Conservation (phyloP, 768 basidiomycete species). For the Podaxis sp. region DNA sequence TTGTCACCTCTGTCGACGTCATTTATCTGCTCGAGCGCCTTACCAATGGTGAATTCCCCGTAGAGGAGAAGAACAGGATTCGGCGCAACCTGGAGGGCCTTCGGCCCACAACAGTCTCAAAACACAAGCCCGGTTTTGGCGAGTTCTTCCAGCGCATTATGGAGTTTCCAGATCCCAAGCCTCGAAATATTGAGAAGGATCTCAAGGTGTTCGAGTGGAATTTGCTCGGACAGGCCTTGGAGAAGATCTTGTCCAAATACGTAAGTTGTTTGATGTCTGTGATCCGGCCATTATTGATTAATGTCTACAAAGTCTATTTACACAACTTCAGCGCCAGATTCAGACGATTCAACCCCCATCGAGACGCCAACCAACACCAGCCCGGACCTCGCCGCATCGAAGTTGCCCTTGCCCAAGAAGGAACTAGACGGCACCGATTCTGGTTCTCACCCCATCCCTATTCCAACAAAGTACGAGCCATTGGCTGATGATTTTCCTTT, state of each 20-base stretch:
- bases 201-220: constrained; percentile 86
- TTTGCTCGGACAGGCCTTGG: constrained; percentile 65
- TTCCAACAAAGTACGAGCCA: constrained; percentile 28
- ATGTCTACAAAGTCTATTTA: constrained; percentile 42
- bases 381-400: constrained; percentile 27
- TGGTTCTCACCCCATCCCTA: constrained; percentile 5
- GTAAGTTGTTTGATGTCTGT: constrained; percentile 41
- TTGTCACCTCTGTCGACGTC: constrained; percentile 93
- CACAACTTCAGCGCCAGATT: constrained; percentile 32
- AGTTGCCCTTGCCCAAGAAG: constrained; percentile 26
- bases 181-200: constrained; percentile 97
- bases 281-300: constrained; percentile 4
- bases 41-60: constrained; percentile 76
- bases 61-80: constrained; percentile 97
- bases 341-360: constrained; percentile 33
- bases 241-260: constrained; percentile 84
- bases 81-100: constrained; percentile 93
- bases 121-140: constrained; percentile 76
- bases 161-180: constrained; percentile 93
- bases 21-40: constrained; percentile 86
- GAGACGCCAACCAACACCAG: constrained; percentile 27
- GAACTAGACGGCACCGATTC: neutral
- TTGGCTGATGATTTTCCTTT: constrained; percentile 25
- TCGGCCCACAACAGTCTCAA: constrained; percentile 86
- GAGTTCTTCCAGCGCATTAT: constrained; percentile 96